Percentiles rank a stretch among this genome's conserved stretches.
These are phyloP conservation scores for Myrica gale DNA, from an alignment of 306 rosid species.

Conservation along the genomic window DNA sequence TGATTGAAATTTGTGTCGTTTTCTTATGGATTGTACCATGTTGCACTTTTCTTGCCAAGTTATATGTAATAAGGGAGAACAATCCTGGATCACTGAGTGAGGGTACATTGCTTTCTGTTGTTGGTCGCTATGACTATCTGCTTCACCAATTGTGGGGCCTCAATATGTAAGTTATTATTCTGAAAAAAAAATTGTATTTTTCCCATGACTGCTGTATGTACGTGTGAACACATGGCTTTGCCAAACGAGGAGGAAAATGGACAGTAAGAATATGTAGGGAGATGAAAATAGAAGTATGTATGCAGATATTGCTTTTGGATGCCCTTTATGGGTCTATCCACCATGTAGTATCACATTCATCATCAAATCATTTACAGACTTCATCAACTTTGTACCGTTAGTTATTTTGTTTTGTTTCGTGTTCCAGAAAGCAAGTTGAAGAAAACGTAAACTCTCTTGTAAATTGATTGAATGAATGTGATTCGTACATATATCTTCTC, in stretches of 20 bases:
- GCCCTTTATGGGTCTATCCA: background rate
- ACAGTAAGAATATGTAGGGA: background rate
- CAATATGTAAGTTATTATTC: constrained; percentile 53
- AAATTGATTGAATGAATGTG: no score
- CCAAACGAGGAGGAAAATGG: background rate
- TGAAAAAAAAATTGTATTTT: constrained; percentile 19
- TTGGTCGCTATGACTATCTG: constrained; percentile 86
- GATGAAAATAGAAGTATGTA: background rate
- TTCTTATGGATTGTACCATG: constrained; percentile 27
- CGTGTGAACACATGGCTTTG: background rate
- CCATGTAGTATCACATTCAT: background rate
- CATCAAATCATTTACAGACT: background rate
- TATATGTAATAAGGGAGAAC: constrained; percentile 78
- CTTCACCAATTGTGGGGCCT: constrained; percentile 69
- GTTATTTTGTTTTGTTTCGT: constrained; percentile 20
- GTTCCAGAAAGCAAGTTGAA: constrained; percentile 68
- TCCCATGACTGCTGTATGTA: background rate
- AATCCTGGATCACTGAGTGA: constrained; percentile 65
- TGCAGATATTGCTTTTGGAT: background rate
- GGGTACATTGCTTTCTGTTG: constrained; percentile 80
- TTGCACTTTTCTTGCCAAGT: constrained; percentile 48
- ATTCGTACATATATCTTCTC: no score
- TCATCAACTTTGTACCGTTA: constrained; percentile 22
- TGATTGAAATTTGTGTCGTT: constrained; percentile 10
- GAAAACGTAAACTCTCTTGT: no score